Base-by-base conservation (phyloP, 768 basidiomycete species). In the Boletus pseudopeckii region DNA sequence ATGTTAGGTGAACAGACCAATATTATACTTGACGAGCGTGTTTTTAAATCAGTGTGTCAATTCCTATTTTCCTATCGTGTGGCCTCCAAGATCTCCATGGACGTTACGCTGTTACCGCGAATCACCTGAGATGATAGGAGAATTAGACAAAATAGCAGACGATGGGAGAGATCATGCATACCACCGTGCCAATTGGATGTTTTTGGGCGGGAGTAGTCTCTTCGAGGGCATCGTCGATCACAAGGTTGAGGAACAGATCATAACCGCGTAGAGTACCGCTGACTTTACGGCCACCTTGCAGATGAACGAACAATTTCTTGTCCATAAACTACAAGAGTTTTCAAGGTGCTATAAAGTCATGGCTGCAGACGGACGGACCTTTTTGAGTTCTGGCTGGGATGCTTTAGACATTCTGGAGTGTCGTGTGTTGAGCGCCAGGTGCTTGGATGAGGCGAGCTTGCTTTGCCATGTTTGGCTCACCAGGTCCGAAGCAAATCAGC, bases 211-310 rank as follows among this genome's bases (percentile, higher is more conserved):
- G 88, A 5, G 83, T 85, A 0, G 86, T 84, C 76, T 98, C 97
- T 73, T 99, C 97, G 63, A 87, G 71, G 10, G 92, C 91, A 66
- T 98, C 92, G 71, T 98, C 97, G 71, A 99, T 85, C 60, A 98
- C 97, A 37, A 99, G 80, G 72, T 99, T 99, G 69, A 99, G 77
- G 79, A 99, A 99, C 59, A 99, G 88, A 78, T 99, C 97, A 72
- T 97, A 99, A 48, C 97, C 97, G 58, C 97, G 87, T 47, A 99
- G 76, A 14, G 85, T 86, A 50, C 97, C 97, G 75, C 91, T 93
- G 65, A 99, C 91, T 82, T 92, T 92, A 66, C 96, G 87, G 51
- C 93, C 93, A 44, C 90, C 92, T 69, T 97, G 94, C 7, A 99
- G 77, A 74, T 96, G 85, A 65, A 99, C 78, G 73, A 95, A 95